phyloP scores from a whole-genome alignment of 768 basidiomycete species.

The Kondoa subrosea region DNA sequence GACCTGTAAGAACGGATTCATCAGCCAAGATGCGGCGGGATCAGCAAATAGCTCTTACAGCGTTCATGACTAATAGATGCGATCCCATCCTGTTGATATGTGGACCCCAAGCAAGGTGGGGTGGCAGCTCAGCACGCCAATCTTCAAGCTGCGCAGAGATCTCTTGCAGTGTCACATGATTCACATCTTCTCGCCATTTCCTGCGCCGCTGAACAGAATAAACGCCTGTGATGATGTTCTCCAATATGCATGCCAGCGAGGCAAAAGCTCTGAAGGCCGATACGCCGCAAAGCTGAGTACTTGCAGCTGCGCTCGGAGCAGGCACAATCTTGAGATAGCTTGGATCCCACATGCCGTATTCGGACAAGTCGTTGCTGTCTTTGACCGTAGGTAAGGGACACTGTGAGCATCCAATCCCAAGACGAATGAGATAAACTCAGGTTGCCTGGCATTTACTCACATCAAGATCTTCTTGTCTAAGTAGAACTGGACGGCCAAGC shows the following conservation, averaged over 20 bases:
- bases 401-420: background rate
- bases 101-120: background rate
- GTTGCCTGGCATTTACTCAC: background rate
- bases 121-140: background rate
- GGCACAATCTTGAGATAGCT: background rate
- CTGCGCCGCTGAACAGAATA: background rate
- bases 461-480: background rate
- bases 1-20: background rate
- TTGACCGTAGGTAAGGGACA: background rate
- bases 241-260: background rate
- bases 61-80: background rate
- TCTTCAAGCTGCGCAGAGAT: conserved; percentile 4
- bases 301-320: too few species aligned
- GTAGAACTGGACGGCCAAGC: background rate
- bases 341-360: background rate
- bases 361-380: background rate
- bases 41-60: background rate
- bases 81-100: background rate
- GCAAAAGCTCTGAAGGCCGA: background rate
- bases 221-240: background rate
- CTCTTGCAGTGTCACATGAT: background rate
- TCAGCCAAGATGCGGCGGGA: background rate
- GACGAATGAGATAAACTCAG: background rate
- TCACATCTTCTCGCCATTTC: background rate
- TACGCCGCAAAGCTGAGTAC: background rate